Conservation (phyloP, 345 rosid species). For the Brassica nigra region DNA sequence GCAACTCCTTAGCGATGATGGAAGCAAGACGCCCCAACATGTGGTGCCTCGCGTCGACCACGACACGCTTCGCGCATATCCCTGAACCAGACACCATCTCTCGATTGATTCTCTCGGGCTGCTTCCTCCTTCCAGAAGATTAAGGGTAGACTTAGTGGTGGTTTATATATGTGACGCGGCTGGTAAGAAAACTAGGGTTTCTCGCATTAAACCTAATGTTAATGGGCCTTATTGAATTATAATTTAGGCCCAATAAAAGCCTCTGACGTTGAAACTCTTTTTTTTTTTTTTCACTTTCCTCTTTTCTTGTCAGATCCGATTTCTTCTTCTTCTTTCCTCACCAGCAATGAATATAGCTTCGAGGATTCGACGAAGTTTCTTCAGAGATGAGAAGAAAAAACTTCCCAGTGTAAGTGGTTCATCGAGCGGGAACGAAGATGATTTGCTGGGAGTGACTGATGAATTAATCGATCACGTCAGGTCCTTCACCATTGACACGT, state of each 20-base stretch:
- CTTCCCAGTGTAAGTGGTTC: conserved; percentile 6
- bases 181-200: neutral
- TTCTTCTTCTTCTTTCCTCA: neutral
- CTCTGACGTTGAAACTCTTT: neutral
- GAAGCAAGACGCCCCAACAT: conserved; percentile 3
- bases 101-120: neutral
- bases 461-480: conserved; percentile 59
- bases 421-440: conserved; percentile 33
- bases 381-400: conserved; percentile 27
- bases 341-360: conserved; percentile 53
- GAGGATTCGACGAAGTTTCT: conserved; percentile 61
- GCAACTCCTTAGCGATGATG: conserved; percentile 3
- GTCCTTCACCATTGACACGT: conserved; percentile 70
- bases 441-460: conserved; percentile 62
- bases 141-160: neutral
- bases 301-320: neutral
- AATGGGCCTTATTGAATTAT: conserved; percentile 8
- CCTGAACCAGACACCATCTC: conserved; percentile 3
- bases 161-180: conserved; percentile 26
- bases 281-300: neutral
- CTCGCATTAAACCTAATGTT: conserved; percentile 4
- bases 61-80: neutral
- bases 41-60: neutral
- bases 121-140: neutral
- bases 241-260: conserved; percentile 10